A percentile compares a stretch with the other conserved stretches of the same genome.
Conservation (phyloP, 805 yeast genomes). For the Ogataea populi-albae region DNA sequence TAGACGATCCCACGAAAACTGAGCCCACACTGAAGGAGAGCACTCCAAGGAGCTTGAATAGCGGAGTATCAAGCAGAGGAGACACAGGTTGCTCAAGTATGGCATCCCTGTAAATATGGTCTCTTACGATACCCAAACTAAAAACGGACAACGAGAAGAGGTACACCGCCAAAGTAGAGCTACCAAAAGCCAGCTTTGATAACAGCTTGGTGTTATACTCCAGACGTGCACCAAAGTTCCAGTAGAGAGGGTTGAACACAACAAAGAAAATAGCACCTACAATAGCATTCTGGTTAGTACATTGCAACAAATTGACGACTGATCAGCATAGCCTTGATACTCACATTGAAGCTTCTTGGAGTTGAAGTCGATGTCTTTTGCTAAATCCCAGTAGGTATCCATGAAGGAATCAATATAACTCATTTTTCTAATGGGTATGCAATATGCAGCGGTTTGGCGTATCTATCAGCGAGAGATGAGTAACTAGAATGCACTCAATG, state of each 20-base stretch:
- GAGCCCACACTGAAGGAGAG: conserved; percentile 66
- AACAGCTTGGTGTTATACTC: conserved; percentile 77
- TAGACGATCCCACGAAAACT: conserved; percentile 73
- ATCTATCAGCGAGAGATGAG: too few relatives aligned
- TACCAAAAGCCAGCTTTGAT: conserved; percentile 70
- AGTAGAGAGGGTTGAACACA: conserved; percentile 89
- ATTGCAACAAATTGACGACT: conserved; percentile 6
- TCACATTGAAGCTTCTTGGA: conserved; percentile 18
- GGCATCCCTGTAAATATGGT: conserved; percentile 69
- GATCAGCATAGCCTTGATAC: background rate
- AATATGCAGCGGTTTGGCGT: background rate
- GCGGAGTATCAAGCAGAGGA: conserved; percentile 44
- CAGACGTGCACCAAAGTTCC: conserved; percentile 89
- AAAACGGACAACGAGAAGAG: conserved; percentile 79
- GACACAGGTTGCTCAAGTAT: conserved; percentile 68
- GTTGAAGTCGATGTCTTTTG: conserved; percentile 25
- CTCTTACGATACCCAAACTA: conserved; percentile 80
- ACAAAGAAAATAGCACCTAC: conserved; percentile 56
- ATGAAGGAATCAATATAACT: conserved; percentile 20
- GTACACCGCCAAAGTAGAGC: conserved; percentile 76
- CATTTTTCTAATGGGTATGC: conserved; percentile 4
- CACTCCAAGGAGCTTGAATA: conserved; percentile 44
- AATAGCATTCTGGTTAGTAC: conserved; percentile 21
- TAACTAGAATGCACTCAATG: too few relatives aligned
- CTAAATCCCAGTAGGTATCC: conserved; percentile 21